phyloP scores from a whole-genome alignment of 495 filamentous ascomycete species.

The Lasiosphaeria hispida region DNA sequence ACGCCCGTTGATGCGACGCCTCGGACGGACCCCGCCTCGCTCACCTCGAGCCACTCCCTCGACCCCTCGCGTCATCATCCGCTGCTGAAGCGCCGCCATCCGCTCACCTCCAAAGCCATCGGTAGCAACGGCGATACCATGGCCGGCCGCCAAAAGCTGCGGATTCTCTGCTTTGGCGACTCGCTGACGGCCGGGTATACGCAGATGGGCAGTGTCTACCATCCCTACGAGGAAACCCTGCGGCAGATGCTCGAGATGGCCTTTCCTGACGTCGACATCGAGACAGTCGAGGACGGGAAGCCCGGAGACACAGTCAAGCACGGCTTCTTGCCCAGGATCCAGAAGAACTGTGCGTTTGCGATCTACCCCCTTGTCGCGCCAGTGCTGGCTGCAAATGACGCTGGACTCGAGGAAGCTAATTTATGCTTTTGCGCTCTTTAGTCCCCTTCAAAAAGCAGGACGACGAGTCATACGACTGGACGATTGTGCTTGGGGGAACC shows the following conservation, averaged over 20 bases:
- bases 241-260: slow-evolving; percentile 40
- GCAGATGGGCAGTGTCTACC: slow-evolving; percentile 39
- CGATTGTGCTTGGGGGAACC: slow-evolving; percentile 56
- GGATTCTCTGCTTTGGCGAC: slow-evolving; percentile 64
- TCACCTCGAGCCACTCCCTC: not conserved
- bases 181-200: slow-evolving; percentile 60
- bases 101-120: not conserved
- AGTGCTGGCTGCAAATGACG: not conserved
- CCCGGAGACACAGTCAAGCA: slow-evolving; percentile 51
- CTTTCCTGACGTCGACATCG: slow-evolving; percentile 34
- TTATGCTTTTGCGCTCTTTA: not conserved
- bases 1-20: too few species aligned
- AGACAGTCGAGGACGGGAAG: slow-evolving; percentile 41
- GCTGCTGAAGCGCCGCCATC: not conserved
- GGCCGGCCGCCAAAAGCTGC: slow-evolving; percentile 29
- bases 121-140: slow-evolving; percentile 13
- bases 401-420: slow-evolving; percentile 1
- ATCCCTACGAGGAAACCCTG: slow-evolving; percentile 51
- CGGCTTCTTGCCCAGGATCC: slow-evolving; percentile 49
- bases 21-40: not conserved
- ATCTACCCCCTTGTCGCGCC: not conserved
- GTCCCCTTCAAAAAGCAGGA: not conserved
- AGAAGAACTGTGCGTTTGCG: slow-evolving; percentile 38
- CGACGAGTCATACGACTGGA: slow-evolving; percentile 39
- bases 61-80: too few species aligned